Evolutionary conservation across 2,329 filamentous ascomycete species (phyloP), one percentile per base, ranked within the genome.

Genomic region (Lasiodiplodia citricola): DNA sequence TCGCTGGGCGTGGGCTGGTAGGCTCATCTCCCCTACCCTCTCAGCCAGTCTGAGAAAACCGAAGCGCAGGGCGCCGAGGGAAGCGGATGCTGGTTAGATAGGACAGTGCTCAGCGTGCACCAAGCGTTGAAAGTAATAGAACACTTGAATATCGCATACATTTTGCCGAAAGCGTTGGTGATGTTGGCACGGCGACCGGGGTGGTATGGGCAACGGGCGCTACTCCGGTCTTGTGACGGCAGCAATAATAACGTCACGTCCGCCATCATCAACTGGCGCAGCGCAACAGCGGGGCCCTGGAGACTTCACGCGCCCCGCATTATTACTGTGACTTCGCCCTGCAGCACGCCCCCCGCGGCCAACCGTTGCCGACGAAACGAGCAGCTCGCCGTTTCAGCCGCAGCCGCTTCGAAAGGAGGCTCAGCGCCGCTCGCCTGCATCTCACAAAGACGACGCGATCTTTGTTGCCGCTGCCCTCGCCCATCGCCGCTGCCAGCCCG

Each of bases 121-220:
- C 60, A 52, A 64, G 60, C 57, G 58, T 44, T 66, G 66, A 69
- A 69, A 25, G n/a, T 69, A 69, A 69, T 69, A 69, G 66, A 69
- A 69, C 62, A 65, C 65, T 52, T 66, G 60, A 56, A 47, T 28
- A 68, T 64, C 65, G 58, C 60, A 63, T 35, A 35, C 58, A 31
- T 44, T 44, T 44, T 60, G n/a, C 23, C 11, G 56, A 23, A 41
- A 14, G 54, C 54, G 54, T 44, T 8, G 14, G 16, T 56, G 28
- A 35, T 8, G 35, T 25, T 57, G 55, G 18, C 35, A 21, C 16
- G 14, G 44, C 38, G 54, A 56, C 44, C 16, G 37, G 54, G 51
- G 51, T 50, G 65, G n/a, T 51, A 41, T 23, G 23, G 54, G 28
- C 58, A 47, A 16, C 31, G n/a, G 56, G 56, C 56, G 56, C 56